These are phyloP conservation scores for Pestalotiopsis sp. DNA, from an alignment of 2,329 filamentous ascomycete species.

Conservation along the genomic window DNA sequence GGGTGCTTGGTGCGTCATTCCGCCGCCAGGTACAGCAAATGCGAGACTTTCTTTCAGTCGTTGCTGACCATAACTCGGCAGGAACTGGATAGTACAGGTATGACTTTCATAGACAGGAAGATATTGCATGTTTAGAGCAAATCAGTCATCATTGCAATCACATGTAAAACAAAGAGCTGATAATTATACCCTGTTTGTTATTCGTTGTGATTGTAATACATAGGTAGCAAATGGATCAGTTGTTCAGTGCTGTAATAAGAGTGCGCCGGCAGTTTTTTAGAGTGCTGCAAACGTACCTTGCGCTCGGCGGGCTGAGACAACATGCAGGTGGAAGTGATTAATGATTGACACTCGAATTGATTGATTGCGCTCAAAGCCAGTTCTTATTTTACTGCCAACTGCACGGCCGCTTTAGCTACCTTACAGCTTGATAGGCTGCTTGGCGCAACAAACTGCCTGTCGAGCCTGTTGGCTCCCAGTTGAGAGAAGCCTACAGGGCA, in stretches of 20 bases:
- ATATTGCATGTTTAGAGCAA: neutral
- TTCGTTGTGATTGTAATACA: too few species aligned
- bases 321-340: neutral
- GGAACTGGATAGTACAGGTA: neutral
- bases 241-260: neutral
- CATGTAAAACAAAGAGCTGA: neutral
- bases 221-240: too few species aligned
- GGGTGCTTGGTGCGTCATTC: conserved; percentile 9
- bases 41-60: neutral
- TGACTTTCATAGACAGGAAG: neutral
- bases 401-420: neutral
- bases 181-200: neutral
- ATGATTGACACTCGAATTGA: neutral
- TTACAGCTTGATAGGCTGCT: neutral
- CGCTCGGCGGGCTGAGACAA: neutral
- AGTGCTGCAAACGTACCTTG: neutral
- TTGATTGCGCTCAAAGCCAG: neutral
- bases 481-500: neutral
- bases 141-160: neutral
- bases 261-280: neutral
- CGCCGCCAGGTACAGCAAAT: neutral
- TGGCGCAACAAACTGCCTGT: neutral
- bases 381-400: neutral
- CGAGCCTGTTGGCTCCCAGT: neutral
- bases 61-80: neutral